These are phyloP conservation scores for Apiotrichum brassicae DNA, from an alignment of 1,284 basidiomycete genomes.

Conservation along the genomic window DNA sequence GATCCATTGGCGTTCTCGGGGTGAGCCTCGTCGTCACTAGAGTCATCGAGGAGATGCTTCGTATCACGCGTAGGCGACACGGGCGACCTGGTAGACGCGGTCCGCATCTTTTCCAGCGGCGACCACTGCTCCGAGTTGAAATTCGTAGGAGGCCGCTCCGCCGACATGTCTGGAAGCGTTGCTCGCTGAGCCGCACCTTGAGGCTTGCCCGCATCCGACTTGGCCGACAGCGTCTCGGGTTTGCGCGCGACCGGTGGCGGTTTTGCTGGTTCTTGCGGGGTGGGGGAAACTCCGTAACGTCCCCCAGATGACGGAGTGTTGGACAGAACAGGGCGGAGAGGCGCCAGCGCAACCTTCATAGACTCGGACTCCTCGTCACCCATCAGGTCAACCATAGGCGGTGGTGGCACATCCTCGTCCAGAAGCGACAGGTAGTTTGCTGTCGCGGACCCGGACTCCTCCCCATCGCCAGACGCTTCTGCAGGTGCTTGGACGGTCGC, in stretches of 20 bases:
- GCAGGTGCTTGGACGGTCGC: neutral
- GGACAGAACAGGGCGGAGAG: conserved; percentile 9
- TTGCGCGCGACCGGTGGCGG: conserved; percentile 6
- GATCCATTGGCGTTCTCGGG: conserved; percentile 24
- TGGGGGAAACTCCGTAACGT: conserved; percentile 7
- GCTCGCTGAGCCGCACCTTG: conserved; percentile 17
- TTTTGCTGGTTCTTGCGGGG: neutral
- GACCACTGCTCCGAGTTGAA: conserved; percentile 36
- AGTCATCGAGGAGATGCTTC: conserved; percentile 15
- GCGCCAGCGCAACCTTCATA: conserved; percentile 2
- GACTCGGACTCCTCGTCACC: conserved; percentile 12
- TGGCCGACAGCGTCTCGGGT: conserved; percentile 12
- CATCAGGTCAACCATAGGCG: conserved; percentile 5
- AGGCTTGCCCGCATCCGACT: conserved; percentile 7
- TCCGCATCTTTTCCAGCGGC: conserved; percentile 20
- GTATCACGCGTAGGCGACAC: neutral
- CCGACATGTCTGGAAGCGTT: conserved; percentile 8
- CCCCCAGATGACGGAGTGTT: conserved; percentile 5
- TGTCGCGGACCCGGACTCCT: conserved; percentile 6
- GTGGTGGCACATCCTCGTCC: conserved; percentile 4
- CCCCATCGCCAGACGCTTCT: neutral
- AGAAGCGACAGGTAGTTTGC: conserved; percentile 14
- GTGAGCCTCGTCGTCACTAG: conserved; percentile 35
- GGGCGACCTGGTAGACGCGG: conserved; percentile 3
- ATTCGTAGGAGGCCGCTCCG: conserved; percentile 19